Evolutionary conservation across 2,329 filamentous ascomycete species (phyloP).

Genomic region (Pestalotiopsis sp.): DNA sequence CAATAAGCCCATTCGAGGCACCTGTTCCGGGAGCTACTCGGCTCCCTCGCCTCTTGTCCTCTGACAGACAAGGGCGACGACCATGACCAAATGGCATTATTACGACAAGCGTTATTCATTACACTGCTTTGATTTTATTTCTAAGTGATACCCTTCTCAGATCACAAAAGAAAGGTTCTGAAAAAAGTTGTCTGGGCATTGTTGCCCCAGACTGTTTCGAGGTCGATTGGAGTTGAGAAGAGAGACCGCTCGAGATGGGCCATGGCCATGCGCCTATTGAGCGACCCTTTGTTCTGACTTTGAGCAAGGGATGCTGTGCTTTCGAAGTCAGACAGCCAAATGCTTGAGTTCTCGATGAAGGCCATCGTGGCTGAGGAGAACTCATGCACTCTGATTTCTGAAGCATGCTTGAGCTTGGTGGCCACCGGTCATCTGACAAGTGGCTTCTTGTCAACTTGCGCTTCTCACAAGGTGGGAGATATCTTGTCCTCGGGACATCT

Average conservation of each 20-base stretch:
- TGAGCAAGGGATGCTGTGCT: background rate
- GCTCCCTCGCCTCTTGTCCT: background rate
- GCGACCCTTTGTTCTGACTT: background rate
- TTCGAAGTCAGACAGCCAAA: background rate
- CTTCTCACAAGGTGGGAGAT: background rate
- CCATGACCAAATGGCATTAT: background rate
- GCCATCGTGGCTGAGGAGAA: background rate
- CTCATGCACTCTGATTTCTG: background rate
- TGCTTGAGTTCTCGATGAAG: background rate
- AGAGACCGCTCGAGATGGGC: background rate
- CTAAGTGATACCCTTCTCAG: constrained; percentile 1
- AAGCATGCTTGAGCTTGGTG: background rate
- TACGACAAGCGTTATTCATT: background rate
- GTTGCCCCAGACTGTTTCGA: background rate
- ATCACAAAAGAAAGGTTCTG: background rate
- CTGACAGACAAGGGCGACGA: background rate
- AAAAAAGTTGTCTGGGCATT: background rate
- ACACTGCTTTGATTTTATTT: constrained; percentile 1
- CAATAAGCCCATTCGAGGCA: constrained; percentile 4
- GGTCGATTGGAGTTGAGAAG: background rate
- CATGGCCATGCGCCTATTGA: background rate
- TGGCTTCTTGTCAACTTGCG: background rate
- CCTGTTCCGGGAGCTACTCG: background rate
- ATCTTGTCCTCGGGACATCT: background rate
- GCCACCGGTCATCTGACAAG: background rate